phyloP scores from a whole-genome alignment of 768 basidiomycete genomes.

The Mycena pura region DNA sequence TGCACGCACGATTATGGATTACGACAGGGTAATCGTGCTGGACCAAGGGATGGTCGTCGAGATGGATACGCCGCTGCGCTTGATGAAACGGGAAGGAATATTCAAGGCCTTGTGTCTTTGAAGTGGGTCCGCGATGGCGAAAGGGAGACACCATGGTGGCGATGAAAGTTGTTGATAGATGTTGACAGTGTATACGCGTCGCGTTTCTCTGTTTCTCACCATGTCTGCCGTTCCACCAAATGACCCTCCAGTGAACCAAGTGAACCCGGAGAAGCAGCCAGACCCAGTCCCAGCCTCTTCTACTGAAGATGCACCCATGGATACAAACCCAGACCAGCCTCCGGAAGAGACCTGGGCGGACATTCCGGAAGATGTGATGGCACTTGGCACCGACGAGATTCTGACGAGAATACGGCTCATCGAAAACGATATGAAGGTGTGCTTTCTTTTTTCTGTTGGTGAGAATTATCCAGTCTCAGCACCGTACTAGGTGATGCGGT shows the following conservation, averaged over 20 bases:
- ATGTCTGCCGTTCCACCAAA: slow-evolving; percentile 68
- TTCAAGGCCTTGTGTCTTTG: slow-evolving; percentile 61
- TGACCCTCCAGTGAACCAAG: slow-evolving; percentile 54
- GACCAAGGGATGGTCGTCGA: slow-evolving; percentile 32
- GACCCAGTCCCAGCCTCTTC: slow-evolving; percentile 42
- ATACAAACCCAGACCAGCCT: slow-evolving; percentile 72
- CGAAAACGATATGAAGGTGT: slow-evolving; percentile 95
- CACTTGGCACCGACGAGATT: slow-evolving; percentile 84
- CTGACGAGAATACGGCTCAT: slow-evolving; percentile 88
- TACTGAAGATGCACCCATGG: slow-evolving; percentile 61
- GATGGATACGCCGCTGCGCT: slow-evolving; percentile 58
- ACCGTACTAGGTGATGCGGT: slow-evolving; percentile 87
- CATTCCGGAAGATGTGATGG: slow-evolving; percentile 87
- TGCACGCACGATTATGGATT: slow-evolving; percentile 22
- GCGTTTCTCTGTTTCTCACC: slow-evolving; percentile 19
- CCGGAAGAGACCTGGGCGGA: slow-evolving; percentile 88
- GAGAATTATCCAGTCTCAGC: slow-evolving; percentile 4
- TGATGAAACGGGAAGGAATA: slow-evolving; percentile 54
- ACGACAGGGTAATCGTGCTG: slow-evolving; percentile 9
- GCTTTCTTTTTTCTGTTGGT: slow-evolving; percentile 25
- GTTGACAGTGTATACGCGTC: slow-evolving; percentile 7
- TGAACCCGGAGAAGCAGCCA: slow-evolving; percentile 60
- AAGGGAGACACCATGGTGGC: slow-evolving; percentile 1
- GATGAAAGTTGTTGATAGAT: background rate
- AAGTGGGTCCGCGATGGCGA: slow-evolving; percentile 30